Conservation (phyloP, 768 basidiomycete genomes). For the Tylopilus plumbeoviolaceoides region DNA sequence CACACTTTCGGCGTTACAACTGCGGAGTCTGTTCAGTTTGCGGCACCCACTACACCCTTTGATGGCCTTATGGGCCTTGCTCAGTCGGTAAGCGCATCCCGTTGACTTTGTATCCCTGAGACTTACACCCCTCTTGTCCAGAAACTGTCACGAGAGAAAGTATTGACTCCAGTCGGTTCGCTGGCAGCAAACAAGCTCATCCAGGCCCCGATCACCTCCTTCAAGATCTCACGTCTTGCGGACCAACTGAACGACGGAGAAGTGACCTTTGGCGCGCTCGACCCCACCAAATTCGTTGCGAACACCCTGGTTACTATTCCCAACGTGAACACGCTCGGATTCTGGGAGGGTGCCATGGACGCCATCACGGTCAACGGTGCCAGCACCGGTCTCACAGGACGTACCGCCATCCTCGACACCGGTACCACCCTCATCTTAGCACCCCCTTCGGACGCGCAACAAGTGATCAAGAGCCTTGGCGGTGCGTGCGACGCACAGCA, state of each 20-base stretch:
- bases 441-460: slow-evolving; percentile 46
- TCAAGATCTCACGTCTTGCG: slow-evolving; percentile 71
- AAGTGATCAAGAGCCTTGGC: slow-evolving; percentile 58
- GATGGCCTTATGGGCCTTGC: slow-evolving; percentile 80
- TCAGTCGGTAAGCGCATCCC: slow-evolving; percentile 48
- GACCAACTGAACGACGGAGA: slow-evolving; percentile 68
- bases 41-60: slow-evolving; percentile 44
- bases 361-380: slow-evolving; percentile 55
- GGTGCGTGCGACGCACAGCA: slow-evolving; percentile 44
- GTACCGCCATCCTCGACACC: slow-evolving; percentile 65
- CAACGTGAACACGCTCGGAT: slow-evolving; percentile 65
- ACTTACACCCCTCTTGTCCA: slow-evolving; percentile 18
- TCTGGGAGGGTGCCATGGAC: slow-evolving; percentile 75
- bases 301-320: slow-evolving; percentile 52
- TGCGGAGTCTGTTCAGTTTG: slow-evolving; percentile 60
- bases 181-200: slow-evolving; percentile 58
- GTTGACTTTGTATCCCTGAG: slow-evolving; percentile 2
- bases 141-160: slow-evolving; percentile 61
- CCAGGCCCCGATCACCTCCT: slow-evolving; percentile 63
- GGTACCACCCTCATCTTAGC: slow-evolving; percentile 44
- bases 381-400: slow-evolving; percentile 47
- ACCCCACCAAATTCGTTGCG: slow-evolving; percentile 62
- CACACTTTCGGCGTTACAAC: slow-evolving; percentile 70
- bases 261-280: slow-evolving; percentile 78
- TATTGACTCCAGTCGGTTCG: slow-evolving; percentile 67